Percentiles rank a stretch among this genome's conserved stretches.
Evolutionary conservation across 169 alveolate species (phyloP).

Genomic region (Condylostoma magnum): DNA sequence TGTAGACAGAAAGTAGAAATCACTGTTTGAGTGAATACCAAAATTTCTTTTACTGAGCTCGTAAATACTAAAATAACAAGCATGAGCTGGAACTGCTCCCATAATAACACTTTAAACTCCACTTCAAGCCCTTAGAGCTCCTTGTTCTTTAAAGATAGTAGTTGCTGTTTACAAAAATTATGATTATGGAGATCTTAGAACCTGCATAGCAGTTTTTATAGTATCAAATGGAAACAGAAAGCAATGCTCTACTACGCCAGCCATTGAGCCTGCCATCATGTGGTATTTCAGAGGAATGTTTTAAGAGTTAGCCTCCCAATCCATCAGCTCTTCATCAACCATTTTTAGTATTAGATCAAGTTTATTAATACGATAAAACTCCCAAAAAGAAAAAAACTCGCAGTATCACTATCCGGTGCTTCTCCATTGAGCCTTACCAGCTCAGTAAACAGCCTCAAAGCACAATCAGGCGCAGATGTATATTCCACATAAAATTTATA

Average conservation of each 20-base stretch:
- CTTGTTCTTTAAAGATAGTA: slow-evolving; percentile 57
- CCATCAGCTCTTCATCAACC: slow-evolving; percentile 26
- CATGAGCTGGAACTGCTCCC: slow-evolving; percentile 99
- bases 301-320: slow-evolving; percentile 21
- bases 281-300: slow-evolving; percentile 50
- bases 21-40: slow-evolving; percentile 45
- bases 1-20: slow-evolving; percentile 58
- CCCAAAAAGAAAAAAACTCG: neutral
- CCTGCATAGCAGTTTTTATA: slow-evolving; percentile 83
- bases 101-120: slow-evolving; percentile 93
- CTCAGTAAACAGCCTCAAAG: slow-evolving; percentile 13
- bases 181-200: too few species aligned
- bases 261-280: slow-evolving; percentile 95
- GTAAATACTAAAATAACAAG: slow-evolving; percentile 89
- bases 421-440: neutral
- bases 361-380: too few species aligned
- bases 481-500: slow-evolving; percentile 20
- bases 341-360: too few species aligned
- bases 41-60: slow-evolving; percentile 61
- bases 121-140: slow-evolving; percentile 72
- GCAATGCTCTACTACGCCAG: slow-evolving; percentile 98
- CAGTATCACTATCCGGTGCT: slow-evolving; percentile 4
- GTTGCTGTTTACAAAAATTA: neutral
- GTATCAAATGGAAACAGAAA: slow-evolving; percentile 96
- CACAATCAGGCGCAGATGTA: slow-evolving; percentile 3